Base-by-base conservation (phyloP, 306 rosid species). In the Fagus crenata region DNA sequence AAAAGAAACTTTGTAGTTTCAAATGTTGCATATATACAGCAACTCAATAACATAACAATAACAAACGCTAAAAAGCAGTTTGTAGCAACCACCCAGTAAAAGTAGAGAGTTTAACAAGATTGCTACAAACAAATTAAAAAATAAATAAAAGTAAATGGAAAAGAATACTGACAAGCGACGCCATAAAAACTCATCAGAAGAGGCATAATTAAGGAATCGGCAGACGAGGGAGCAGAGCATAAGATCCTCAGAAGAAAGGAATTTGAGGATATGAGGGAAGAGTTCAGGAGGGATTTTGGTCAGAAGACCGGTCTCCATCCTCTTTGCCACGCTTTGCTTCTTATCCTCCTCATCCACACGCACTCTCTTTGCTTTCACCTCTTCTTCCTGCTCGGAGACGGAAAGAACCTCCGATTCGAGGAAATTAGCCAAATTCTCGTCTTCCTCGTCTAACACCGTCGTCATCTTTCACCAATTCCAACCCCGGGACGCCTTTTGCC, bases 141-240 rank as follows among this genome's bases (percentile, higher is more conserved):
- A 46, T 9, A 4, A 46, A 9, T 7, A 46, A 42, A 9, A 46
- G 51, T 12, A 46, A 46, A 46, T 46, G 51, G 28, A 22, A 46
- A 46, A 9, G 51, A 75, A 28, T 63, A 90, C 96, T 87, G 58
- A 95, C 98, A 95, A 79, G 85, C 96, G 97, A 69, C 93, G 97
- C 98, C 98, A 95, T 64, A 95, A 51, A 42, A 93, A 81, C 85
- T 95, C 98, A 83, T 95, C 98, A 51, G 96, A 90, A n/a, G 98
- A 96, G 0, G 86, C 98, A 81, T 70, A 75, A 31, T 63, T 90
- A n/a, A 95, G 87, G 83, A 92, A 95, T 69, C 84, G 85, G 87
- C 97, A 95, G 67, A 89, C 98, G 39, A 86, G 80, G 2, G 92
- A 81, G 86, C 98, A 95, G 36, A 97, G 78, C 74, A 92, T 33